These are phyloP conservation scores for Amorphotheca resinae DNA, from an alignment of 495 filamentous ascomycete species.

Conservation along the genomic window DNA sequence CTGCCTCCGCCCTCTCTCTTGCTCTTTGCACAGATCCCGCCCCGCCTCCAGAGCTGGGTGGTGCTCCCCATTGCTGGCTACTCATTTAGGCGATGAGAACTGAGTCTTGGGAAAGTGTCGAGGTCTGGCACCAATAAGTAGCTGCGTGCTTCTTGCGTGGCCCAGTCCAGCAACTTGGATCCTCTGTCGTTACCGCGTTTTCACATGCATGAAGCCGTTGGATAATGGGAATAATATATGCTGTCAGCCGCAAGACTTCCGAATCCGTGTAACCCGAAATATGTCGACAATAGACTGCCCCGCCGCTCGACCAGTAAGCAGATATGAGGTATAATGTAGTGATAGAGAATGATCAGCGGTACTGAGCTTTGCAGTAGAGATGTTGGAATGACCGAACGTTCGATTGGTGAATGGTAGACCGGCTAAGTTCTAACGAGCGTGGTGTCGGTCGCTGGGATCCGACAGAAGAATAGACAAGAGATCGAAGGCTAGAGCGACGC, in stretches of 20 bases:
- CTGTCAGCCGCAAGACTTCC: constrained; percentile 2
- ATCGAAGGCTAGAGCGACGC: constrained; percentile 10
- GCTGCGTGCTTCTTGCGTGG: neutral
- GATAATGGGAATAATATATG: constrained; percentile 12
- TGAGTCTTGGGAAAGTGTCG: neutral
- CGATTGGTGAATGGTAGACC: constrained; percentile 6
- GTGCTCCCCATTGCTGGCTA: constrained; percentile 15
- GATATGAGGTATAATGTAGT: neutral
- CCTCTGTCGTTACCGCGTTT: constrained; percentile 12
- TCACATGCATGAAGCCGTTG: constrained; percentile 20
- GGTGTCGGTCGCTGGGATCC: constrained; percentile 18
- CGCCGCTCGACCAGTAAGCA: neutral
- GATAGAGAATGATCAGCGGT: neutral
- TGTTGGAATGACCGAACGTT: constrained; percentile 16
- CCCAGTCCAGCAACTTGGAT: constrained; percentile 6
- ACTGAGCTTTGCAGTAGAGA: constrained; percentile 1
- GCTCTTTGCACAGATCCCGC: constrained; percentile 34
- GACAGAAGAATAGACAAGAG: constrained; percentile 10
- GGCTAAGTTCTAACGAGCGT: constrained; percentile 15
- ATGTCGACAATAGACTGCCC: neutral
- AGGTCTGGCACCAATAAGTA: neutral
- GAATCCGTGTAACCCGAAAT: neutral
- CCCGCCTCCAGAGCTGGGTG: constrained; percentile 4
- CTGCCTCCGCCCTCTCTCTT: constrained; percentile 41
- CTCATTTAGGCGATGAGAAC: constrained; percentile 8